These are phyloP conservation scores for Phytopythium oedochilum DNA, from an alignment of 352 stramenopile genomes.

Conservation along the genomic window DNA sequence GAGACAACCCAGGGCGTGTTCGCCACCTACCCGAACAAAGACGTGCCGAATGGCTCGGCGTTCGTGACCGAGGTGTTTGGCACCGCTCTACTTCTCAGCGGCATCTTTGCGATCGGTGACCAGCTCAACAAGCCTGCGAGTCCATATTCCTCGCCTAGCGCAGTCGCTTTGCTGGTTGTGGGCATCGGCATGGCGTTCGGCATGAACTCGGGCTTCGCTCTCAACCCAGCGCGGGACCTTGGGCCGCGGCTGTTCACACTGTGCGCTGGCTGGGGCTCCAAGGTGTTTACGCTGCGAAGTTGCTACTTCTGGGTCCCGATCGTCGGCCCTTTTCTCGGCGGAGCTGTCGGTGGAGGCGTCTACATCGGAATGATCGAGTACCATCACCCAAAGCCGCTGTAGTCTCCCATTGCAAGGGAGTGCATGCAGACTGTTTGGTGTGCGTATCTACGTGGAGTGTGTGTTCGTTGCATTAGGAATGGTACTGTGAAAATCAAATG, in stretches of 20 bases:
- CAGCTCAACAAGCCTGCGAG: constrained; percentile 47
- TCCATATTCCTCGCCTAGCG: constrained; percentile 31
- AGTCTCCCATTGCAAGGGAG: too few relatives aligned
- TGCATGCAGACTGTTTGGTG: too few relatives aligned
- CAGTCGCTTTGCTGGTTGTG: constrained; percentile 49
- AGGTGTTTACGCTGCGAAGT: constrained; percentile 20
- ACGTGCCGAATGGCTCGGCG: constrained; percentile 33
- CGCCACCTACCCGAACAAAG: constrained; percentile 34
- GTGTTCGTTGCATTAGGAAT: too few relatives aligned
- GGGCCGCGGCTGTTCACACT: constrained; percentile 17
- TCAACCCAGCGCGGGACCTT: constrained; percentile 34
- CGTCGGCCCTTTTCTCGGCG: constrained; percentile 19
- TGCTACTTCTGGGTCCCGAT: constrained; percentile 37
- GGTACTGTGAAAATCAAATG: too few relatives aligned
- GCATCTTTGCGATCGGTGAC: constrained; percentile 58
- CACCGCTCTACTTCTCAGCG: constrained; percentile 49
- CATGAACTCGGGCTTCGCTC: constrained; percentile 56
- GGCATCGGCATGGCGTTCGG: constrained; percentile 70
- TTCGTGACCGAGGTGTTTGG: constrained; percentile 38
- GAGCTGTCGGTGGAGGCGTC: constrained; percentile 9
- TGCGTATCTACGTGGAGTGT: too few relatives aligned
- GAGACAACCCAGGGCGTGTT: constrained; percentile 35
- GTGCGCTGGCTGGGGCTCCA: constrained; percentile 20
- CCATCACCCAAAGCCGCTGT: constrained; percentile 13
- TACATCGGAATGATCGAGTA: constrained; percentile 18